Evolutionary conservation across 225 moss, liverwort and hornwort species (phyloP).

Genomic region (Straminergon stramineum): DNA sequence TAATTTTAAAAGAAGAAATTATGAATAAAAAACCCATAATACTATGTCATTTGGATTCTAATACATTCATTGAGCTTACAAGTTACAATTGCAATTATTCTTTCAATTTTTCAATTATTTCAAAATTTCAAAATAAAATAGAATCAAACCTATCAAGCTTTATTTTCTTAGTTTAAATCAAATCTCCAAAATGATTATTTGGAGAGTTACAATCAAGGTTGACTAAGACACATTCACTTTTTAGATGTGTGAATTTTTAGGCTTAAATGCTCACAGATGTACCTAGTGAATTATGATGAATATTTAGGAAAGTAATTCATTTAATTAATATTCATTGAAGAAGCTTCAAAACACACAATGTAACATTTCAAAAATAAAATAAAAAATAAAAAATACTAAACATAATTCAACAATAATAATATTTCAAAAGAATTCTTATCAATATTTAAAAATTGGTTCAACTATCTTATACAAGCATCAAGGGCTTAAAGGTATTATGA

Average conservation of each 20-base stretch:
- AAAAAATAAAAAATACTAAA: not conserved
- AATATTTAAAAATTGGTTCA: not conserved
- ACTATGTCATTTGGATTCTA: not conserved
- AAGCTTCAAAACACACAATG: not conserved
- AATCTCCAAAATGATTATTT: not conserved
- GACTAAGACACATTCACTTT: not conserved
- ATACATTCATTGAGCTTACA: not conserved
- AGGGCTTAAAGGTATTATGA: fast-evolving
- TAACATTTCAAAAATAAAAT: not conserved
- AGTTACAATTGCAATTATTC: not conserved
- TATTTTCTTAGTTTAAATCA: no score
- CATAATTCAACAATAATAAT: not conserved
- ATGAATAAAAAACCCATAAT: not conserved
- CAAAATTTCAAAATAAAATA: not conserved
- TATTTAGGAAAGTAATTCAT: not conserved
- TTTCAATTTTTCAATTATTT: not conserved
- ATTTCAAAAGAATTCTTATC: fast-evolving
- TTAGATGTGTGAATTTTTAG: fast-evolving
- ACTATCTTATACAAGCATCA: not conserved
- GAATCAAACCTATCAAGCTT: not conserved
- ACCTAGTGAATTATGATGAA: not conserved
- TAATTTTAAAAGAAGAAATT: not conserved
- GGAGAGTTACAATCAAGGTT: not conserved
- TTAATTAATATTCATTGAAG: not conserved
- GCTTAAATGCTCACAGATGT: not conserved